phyloP scores from a whole-genome alignment of 2,329 filamentous ascomycete species.

The Gnomoniopsis sp. region DNA sequence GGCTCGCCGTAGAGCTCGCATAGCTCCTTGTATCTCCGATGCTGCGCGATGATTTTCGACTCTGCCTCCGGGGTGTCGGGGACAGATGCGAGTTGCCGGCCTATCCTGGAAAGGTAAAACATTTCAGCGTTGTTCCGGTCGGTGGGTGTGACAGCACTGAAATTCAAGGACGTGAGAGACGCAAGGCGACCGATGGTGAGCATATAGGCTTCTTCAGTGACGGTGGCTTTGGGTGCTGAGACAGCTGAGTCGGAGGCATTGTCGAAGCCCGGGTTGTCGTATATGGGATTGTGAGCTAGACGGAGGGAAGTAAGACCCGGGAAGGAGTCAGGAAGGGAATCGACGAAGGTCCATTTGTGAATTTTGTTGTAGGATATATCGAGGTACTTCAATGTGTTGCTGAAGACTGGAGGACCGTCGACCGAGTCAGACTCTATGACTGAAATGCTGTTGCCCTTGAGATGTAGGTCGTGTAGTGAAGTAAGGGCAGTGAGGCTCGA shows the following conservation, averaged over 20 bases:
- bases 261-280: conserved; percentile 47
- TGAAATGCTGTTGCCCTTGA: conserved; percentile 75
- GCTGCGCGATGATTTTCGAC: conserved; percentile 53
- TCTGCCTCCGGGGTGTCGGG: conserved; percentile 47
- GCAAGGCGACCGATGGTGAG: conserved; percentile 75
- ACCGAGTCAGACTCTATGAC: conserved; percentile 31
- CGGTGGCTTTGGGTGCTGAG: conserved; percentile 39
- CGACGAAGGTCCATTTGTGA: conserved; percentile 68
- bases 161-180: conserved; percentile 67
- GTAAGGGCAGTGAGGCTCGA: conserved; percentile 47
- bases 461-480: conserved; percentile 57
- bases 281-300: conserved; percentile 83
- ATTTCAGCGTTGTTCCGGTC: conserved; percentile 87
- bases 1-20: conserved; percentile 76
- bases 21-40: conserved; percentile 71
- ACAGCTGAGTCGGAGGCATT: conserved; percentile 21
- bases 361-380: conserved; percentile 74
- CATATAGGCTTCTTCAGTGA: conserved; percentile 83
- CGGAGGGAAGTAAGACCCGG: conserved; percentile 74
- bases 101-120: conserved; percentile 87
- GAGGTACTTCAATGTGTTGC: conserved; percentile 56
- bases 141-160: conserved; percentile 63
- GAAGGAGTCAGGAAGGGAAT: conserved; percentile 63
- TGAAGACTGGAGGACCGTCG: conserved; percentile 44
- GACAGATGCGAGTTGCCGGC: conserved; percentile 65